phyloP scores from a whole-genome alignment of 1,284 basidiomycete species.

The Heterobasidion irregulare region DNA sequence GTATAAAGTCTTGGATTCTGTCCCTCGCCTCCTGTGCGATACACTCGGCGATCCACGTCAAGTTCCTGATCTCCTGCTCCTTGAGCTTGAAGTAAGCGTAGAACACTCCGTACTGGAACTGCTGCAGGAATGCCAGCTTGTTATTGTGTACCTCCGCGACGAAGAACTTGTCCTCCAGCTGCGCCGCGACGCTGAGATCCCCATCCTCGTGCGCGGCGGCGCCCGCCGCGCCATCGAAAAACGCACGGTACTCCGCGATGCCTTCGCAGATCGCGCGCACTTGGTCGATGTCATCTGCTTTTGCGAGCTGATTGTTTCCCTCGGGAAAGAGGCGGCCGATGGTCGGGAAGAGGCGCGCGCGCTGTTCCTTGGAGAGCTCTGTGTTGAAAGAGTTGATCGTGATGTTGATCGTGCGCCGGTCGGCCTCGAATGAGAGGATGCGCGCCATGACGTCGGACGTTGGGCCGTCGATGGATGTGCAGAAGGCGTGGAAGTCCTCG shows the following conservation, averaged over 20 bases:
- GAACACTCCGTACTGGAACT: constrained; percentile 91
- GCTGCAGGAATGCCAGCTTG: constrained; percentile 90
- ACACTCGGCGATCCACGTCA: constrained; percentile 98
- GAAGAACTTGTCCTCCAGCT: constrained; percentile 95
- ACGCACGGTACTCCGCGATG: constrained; percentile 84
- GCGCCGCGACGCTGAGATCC: constrained; percentile 50
- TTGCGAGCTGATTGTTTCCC: constrained; percentile 90
- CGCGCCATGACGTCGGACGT: constrained; percentile 86
- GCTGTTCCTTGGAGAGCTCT: constrained; percentile 90
- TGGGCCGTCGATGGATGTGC: constrained; percentile 71
- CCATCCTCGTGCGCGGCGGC: constrained; percentile 31
- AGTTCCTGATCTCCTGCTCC: constrained; percentile 97
- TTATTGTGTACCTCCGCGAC: constrained; percentile 89
- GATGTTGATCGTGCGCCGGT: constrained; percentile 95
- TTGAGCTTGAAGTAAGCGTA: constrained; percentile 95
- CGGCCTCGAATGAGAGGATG: constrained; percentile 94
- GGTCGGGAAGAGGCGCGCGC: constrained; percentile 91
- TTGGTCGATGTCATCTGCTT: constrained; percentile 94
- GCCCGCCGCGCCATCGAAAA: constrained; percentile 64
- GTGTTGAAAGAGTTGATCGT: constrained; percentile 99
- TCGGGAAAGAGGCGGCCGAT: constrained; percentile 93
- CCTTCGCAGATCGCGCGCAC: constrained; percentile 85
- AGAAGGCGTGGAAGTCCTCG: constrained; percentile 93
- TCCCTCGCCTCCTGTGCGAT: constrained; percentile 92
- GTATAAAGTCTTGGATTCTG: constrained; percentile 89